Percentiles rank a stretch among this genome's conserved stretches.
Conservation (phyloP, 257 asterid genomes). For the Orobanche coerulescens region DNA sequence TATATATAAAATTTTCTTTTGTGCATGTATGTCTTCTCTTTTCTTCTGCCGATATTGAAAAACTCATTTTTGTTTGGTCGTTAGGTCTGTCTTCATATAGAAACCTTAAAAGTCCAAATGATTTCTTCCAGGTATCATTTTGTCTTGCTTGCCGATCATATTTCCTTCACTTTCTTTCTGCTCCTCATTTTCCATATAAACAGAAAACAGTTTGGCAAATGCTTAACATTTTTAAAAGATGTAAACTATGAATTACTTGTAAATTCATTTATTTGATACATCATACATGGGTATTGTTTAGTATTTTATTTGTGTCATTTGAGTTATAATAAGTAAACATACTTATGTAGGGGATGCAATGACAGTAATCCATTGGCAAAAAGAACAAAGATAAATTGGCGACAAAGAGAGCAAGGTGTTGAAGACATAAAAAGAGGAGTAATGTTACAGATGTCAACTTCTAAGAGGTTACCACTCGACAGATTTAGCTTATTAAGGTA, state of each 20-base stretch:
- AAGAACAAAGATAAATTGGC: conserved; percentile 17
- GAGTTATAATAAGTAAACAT: conserved; percentile 7
- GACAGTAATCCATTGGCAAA: neutral
- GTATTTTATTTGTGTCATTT: conserved; percentile 8
- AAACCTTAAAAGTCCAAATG: conserved; percentile 46
- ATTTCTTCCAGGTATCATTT: conserved; percentile 47
- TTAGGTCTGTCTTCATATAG: conserved; percentile 83
- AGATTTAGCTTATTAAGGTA: conserved; percentile 27
- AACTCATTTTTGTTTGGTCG: conserved; percentile 23
- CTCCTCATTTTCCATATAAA: neutral
- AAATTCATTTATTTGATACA: neutral
- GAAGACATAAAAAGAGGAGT: conserved; percentile 22
- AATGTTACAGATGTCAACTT: conserved; percentile 28
- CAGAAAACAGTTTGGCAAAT: neutral
- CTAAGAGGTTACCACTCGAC: conserved; percentile 25
- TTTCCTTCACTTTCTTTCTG: neutral
- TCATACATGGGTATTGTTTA: neutral
- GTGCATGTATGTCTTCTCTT: neutral
- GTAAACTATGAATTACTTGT: neutral
- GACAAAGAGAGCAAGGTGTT: conserved; percentile 21
- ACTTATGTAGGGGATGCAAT: conserved; percentile 6
- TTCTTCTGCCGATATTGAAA: conserved; percentile 3
- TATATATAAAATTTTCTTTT: conserved; percentile 7
- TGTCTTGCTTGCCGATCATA: conserved; percentile 2
- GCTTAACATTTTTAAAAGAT: neutral